Percentiles rank a stretch among this genome's conserved stretches.
Conservation (phyloP, 177 flowering plant genomes). For the Tripterygium wilfordii region DNA sequence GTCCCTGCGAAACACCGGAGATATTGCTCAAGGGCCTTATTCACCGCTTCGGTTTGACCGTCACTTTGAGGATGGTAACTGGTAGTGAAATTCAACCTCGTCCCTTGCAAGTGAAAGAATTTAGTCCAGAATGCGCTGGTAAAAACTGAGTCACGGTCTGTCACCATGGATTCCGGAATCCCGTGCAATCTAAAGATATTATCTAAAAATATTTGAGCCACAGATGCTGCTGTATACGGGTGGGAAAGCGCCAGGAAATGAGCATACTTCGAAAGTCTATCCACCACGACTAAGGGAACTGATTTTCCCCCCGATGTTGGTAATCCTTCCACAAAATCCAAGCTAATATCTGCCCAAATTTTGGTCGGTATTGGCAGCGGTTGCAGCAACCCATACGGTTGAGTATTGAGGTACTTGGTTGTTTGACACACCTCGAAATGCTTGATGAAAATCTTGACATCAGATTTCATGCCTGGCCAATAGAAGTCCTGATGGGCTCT, state of each 20-base stretch:
- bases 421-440: constrained; percentile 10
- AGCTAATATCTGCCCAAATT: constrained; percentile 11
- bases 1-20: too few species aligned
- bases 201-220: constrained; percentile 6
- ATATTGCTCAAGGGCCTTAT: too few species aligned
- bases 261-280: constrained; percentile 13
- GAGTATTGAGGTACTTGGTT: background rate
- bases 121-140: constrained; percentile 14
- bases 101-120: constrained; percentile 1
- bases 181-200: constrained; percentile 10
- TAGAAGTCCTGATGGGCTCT: background rate
- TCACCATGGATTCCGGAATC: constrained; percentile 9
- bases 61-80: constrained; percentile 17
- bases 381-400: constrained; percentile 1
- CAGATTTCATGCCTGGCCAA: background rate
- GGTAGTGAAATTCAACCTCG: background rate
- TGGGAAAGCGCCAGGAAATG: constrained; percentile 10
- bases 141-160: constrained; percentile 10
- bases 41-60: constrained; percentile 14
- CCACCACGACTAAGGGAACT: constrained; percentile 14
- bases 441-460: background rate
- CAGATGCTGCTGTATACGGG: constrained; percentile 2
- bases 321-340: constrained; percentile 18
- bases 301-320: constrained; percentile 2
- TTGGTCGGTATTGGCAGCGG: constrained; percentile 6